These are phyloP conservation scores for Fusarium longipes DNA, from an alignment of 2,329 filamentous ascomycete species.

Conservation along the genomic window DNA sequence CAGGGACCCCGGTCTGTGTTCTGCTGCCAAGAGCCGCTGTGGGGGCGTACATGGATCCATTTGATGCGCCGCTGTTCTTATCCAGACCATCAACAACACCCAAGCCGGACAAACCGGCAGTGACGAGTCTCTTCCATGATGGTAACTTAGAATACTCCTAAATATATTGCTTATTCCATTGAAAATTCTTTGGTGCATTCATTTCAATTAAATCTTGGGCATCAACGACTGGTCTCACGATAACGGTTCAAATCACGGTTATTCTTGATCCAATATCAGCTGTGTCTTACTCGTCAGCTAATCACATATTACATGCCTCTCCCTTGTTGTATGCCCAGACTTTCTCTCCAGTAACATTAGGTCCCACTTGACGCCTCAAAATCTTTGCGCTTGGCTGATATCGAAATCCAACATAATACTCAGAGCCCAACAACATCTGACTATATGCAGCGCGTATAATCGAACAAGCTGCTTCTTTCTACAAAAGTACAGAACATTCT, in stretches of 20 bases:
- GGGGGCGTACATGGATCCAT: slow-evolving; percentile 33
- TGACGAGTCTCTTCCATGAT: not conserved
- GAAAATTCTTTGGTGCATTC: no score
- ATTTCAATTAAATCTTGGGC: no score
- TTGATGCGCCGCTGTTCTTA: slow-evolving; percentile 35
- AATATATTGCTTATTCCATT: not conserved
- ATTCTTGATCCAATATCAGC: not conserved
- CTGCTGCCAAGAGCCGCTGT: slow-evolving; percentile 40
- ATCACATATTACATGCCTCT: slow-evolving; percentile 19
- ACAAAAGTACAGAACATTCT: not conserved
- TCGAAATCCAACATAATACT: not conserved
- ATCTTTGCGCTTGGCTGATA: not conserved
- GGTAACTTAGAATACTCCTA: not conserved
- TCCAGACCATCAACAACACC: slow-evolving; percentile 23
- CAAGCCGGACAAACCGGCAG: slow-evolving; percentile 37
- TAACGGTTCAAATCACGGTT: slow-evolving; percentile 6
- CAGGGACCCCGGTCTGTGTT: slow-evolving; percentile 26
- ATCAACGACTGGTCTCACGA: slow-evolving; percentile 1
- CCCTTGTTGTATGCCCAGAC: slow-evolving; percentile 26
- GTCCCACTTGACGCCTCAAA: slow-evolving; percentile 30
- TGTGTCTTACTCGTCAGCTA: slow-evolving; percentile 24
- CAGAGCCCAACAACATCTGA: slow-evolving; percentile 3
- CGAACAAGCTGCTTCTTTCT: not conserved
- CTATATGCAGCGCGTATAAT: not conserved
- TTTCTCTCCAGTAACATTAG: slow-evolving; percentile 3